Evolutionary conservation across 352 stramenopile genomes (phyloP).

Genomic region (Pythium aristosporum): DNA sequence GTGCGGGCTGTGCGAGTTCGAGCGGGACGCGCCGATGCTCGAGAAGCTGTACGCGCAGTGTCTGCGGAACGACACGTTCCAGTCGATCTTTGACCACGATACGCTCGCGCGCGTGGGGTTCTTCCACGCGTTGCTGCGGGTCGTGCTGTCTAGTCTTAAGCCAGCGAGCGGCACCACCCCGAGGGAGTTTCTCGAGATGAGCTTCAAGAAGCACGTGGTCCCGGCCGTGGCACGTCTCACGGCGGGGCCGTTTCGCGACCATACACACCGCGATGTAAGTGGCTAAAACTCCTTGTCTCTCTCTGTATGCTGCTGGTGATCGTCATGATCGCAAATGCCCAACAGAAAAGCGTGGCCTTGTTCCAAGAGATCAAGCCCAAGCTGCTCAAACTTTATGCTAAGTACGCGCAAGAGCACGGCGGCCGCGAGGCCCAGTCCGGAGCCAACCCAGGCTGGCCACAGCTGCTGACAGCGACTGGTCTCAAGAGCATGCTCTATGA

Average conservation of each 20-base stretch:
- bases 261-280: conserved; percentile 68
- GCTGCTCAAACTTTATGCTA: conserved; percentile 65
- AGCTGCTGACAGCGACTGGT: conserved; percentile 40
- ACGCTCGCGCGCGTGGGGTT: conserved; percentile 70
- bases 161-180: conserved; percentile 4
- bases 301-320: background rate
- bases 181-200: conserved; percentile 42
- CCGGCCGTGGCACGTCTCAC: conserved; percentile 61
- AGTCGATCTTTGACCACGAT: conserved; percentile 50
- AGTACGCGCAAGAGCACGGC: conserved; percentile 52
- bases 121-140: conserved; percentile 58
- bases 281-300: background rate
- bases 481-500: conserved; percentile 76
- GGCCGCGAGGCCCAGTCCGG: conserved; percentile 5
- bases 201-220: conserved; percentile 42
- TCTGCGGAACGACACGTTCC: conserved; percentile 37
- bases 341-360: conserved; percentile 60
- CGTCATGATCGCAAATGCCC: background rate
- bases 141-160: conserved; percentile 39
- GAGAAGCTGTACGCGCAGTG: conserved; percentile 46
- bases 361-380: conserved; percentile 78
- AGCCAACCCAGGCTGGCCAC: conserved; percentile 33
- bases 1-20: conserved; percentile 46
- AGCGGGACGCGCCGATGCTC: conserved; percentile 31
- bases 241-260: conserved; percentile 67